Percentiles rank a stretch among this genome's conserved stretches.
phyloP scores from a whole-genome alignment of 2,329 filamentous ascomycete genomes.

The Penicillium sclerotigenum region DNA sequence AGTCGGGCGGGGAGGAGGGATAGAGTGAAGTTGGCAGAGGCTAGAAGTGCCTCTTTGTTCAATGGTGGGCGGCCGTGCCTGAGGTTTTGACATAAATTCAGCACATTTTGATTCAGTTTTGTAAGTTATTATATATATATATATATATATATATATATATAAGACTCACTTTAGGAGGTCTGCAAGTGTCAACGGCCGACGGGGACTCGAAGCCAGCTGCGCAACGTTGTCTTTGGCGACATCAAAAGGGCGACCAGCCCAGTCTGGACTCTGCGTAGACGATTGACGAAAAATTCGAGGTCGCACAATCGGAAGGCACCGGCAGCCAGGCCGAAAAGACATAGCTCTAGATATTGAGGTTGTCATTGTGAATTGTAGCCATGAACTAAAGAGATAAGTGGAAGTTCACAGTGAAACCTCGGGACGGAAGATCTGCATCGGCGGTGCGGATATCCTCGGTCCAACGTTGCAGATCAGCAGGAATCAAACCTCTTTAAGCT shows the following conservation, averaged over 20 bases:
- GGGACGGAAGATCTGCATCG: conserved; percentile 15
- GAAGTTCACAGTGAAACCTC: conserved; percentile 6
- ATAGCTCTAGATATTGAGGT: conserved; percentile 8
- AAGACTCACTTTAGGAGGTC: conserved; percentile 76
- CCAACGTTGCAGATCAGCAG: background rate
- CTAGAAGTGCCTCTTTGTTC: conserved; percentile 72
- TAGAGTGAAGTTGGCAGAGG: conserved; percentile 93
- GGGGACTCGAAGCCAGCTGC: conserved; percentile 69
- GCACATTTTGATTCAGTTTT: background rate
- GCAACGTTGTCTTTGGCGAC: conserved; percentile 73
- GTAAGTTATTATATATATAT: background rate
- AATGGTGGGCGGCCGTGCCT: conserved; percentile 80
- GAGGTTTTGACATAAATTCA: background rate
- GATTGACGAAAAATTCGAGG: conserved; percentile 11
- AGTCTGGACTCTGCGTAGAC: conserved; percentile 26
- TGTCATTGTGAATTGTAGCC: conserved; percentile 8
- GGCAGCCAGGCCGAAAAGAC: conserved; percentile 1
- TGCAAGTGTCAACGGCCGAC: conserved; percentile 78
- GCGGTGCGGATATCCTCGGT: conserved; percentile 20
- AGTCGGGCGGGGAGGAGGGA: conserved; percentile 87
- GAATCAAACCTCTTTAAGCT: background rate
- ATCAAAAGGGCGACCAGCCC: conserved; percentile 47
- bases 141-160: background rate
- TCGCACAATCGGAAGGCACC: background rate
- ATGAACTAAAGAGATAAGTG: conserved; percentile 3